Evolutionary conservation across 1,139 yeast genomes (phyloP).

Genomic region (Suhomyces yuchorum): DNA sequence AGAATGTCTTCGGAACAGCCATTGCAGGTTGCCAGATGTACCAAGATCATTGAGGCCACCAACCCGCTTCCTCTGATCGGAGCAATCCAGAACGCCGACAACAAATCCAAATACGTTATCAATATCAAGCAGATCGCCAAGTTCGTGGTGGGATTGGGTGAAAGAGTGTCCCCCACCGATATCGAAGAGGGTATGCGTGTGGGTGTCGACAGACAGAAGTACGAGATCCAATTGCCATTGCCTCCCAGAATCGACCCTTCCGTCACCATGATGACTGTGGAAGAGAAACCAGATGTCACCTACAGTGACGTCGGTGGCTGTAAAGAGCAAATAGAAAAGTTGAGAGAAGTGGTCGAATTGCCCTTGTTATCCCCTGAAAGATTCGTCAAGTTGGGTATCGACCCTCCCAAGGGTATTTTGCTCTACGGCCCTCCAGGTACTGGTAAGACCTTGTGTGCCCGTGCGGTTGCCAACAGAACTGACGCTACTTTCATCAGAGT

Average conservation of each 20-base stretch:
- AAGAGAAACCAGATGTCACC: constrained; percentile 93
- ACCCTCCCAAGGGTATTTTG: constrained; percentile 96
- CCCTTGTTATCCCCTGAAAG: constrained; percentile 95
- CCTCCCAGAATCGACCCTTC: constrained; percentile 98
- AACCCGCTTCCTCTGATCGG: constrained; percentile 40
- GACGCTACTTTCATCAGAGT: constrained; percentile 98
- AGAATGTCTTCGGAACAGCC: constrained; percentile 94
- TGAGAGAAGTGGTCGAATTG: constrained; percentile 95
- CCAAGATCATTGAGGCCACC: constrained; percentile 80
- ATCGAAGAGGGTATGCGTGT: constrained; percentile 99
- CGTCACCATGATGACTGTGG: constrained; percentile 99
- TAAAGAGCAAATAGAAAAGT: constrained; percentile 95
- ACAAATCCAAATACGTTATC: constrained; percentile 88
- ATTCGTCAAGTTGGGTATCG: constrained; percentile 93
- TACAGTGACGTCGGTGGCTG: constrained; percentile 96
- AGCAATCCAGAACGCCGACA: constrained; percentile 64
- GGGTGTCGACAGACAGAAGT: constrained; percentile 96
- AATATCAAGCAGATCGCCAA: constrained; percentile 97
- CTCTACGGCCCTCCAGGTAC: constrained; percentile 99
- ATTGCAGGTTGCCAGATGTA: constrained; percentile 96
- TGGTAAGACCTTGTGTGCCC: constrained; percentile 95
- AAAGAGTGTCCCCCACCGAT: constrained; percentile 96
- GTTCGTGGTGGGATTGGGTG: constrained; percentile 95
- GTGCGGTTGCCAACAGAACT: constrained; percentile 98
- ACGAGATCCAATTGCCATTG: constrained; percentile 92